Base-by-base conservation (phyloP, 73 alveolate genomes). In the Durusdinium trenchii region DNA sequence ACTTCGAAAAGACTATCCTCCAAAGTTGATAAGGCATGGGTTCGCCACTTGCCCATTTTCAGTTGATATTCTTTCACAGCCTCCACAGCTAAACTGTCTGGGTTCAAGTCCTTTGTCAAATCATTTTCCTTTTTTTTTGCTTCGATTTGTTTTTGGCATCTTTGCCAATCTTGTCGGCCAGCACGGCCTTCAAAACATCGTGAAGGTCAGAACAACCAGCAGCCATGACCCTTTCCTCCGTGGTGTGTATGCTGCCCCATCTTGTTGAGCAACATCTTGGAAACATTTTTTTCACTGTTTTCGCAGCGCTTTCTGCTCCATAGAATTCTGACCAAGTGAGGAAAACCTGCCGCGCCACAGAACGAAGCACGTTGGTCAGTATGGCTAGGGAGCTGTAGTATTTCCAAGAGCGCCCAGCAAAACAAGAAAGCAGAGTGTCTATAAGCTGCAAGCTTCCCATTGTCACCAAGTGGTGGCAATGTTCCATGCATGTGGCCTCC, bases 401-500 rank as follows among this genome's bases (percentile, higher is more conserved):
- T 9, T 76, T 76, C 86, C 86, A 76, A 20, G 57, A 26, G 30
- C 86, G 20, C 3, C 54, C 86, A 43, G 50, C 60, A 64, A 64
- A 64, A 20, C n/a, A 18, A 26, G 18, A 38, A 51, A 76, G 54
- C n/a, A 76, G 54, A 20, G 18, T 9, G n/a, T 76, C 86, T 54
- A 76, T 32, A 1, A 76, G 54, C 6, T 76, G 86, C 4, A 76
- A 40, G 7, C 42, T 12, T 3, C 47, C 28, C 86, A 76, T 38
- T 18, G 42, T 26, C 60, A 76, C 54, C n/a, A 76, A 54, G 86
- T 76, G 86, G n/a, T 38, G 60, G 35, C 54, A 10, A 38, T 79
- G 90, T 23, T 86, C 95, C 60, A 57, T 40, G 62, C 95, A 86
- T 9, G 69, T 86, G 61, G 10, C 42, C 61, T 86, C 95, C 28